Evolutionary conservation across 352 stramenopile species (phyloP).

Genomic region (Phytopythium oedochilum): DNA sequence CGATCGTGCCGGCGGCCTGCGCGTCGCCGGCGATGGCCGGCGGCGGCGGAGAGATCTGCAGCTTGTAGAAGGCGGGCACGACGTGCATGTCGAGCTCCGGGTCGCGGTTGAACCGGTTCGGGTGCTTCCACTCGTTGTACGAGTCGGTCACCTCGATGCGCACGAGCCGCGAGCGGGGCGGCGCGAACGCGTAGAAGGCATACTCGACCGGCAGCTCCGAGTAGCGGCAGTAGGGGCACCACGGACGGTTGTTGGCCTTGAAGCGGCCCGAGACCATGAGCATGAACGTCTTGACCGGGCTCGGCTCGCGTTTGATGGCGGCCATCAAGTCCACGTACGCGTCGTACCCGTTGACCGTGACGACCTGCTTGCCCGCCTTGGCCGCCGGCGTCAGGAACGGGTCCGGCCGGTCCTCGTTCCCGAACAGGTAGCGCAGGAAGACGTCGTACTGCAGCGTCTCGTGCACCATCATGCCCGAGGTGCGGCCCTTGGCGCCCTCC

Average conservation of each 20-base stretch:
- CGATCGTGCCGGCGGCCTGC: conserved; percentile 19
- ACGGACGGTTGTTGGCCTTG: conserved; percentile 61
- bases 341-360: conserved; percentile 26
- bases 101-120: conserved; percentile 54
- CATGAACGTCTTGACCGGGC: conserved; percentile 40
- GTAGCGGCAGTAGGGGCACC: conserved; percentile 80
- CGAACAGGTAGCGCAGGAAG: conserved; percentile 47
- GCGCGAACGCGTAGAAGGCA: conserved; percentile 65
- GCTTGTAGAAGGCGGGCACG: conserved; percentile 50
- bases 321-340: conserved; percentile 26
- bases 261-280: conserved; percentile 71
- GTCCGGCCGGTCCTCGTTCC: conserved; percentile 26
- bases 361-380: conserved; percentile 26
- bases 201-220: conserved; percentile 71
- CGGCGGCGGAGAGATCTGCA: conserved; percentile 7
- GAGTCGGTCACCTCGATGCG: conserved; percentile 58
- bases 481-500: conserved; percentile 25
- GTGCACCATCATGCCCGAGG: conserved; percentile 31
- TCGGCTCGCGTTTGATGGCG: conserved; percentile 27
- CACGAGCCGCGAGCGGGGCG: conserved; percentile 44
- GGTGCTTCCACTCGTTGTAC: conserved; percentile 60
- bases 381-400: conserved; percentile 14
- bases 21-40: not conserved
- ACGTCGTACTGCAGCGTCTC: conserved; percentile 29
- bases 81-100: conserved; percentile 39